Percentiles rank a stretch among this genome's conserved stretches.
These are phyloP conservation scores for Serendipita vermifera DNA, from an alignment of 768 basidiomycete genomes.

Conservation along the genomic window DNA sequence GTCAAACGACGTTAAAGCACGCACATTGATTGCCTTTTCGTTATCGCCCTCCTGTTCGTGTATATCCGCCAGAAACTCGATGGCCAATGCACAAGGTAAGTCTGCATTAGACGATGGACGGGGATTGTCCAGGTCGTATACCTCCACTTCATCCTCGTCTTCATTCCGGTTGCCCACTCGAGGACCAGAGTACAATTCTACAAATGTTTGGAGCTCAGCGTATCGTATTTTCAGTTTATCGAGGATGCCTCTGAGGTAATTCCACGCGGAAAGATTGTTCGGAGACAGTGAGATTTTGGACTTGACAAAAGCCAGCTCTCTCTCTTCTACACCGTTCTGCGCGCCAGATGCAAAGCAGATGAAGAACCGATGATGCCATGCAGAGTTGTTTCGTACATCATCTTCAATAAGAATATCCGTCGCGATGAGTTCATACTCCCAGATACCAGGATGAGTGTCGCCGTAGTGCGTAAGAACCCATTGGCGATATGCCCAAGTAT, in stretches of 20 bases:
- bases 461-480: constrained; percentile 85
- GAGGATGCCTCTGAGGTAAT: constrained; percentile 83
- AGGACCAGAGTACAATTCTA: constrained; percentile 42
- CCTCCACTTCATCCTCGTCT: constrained; percentile 23
- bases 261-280: constrained; percentile 93
- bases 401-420: constrained; percentile 51
- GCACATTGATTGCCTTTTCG: constrained; percentile 27
- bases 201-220: constrained; percentile 42
- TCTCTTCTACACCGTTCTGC: constrained; percentile 46
- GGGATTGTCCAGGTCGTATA: constrained; percentile 63
- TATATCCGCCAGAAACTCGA: constrained; percentile 78
- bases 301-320: constrained; percentile 68
- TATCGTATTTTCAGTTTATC: constrained; percentile 48
- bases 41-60: constrained; percentile 42
- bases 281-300: constrained; percentile 73
- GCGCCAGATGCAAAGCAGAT: constrained; percentile 61
- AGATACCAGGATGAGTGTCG: constrained; percentile 44
- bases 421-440: constrained; percentile 63
- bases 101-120: constrained; percentile 49
- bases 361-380: constrained; percentile 94
- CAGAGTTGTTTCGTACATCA: constrained; percentile 92
- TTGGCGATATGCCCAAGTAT: constrained; percentile 97
- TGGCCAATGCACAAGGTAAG: constrained; percentile 62
- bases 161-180: constrained; percentile 21
- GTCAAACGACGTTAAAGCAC: constrained; percentile 14